Evolutionary conservation across 331 rosid genomes (phyloP).

Genomic region (Prunus yedoensis): DNA sequence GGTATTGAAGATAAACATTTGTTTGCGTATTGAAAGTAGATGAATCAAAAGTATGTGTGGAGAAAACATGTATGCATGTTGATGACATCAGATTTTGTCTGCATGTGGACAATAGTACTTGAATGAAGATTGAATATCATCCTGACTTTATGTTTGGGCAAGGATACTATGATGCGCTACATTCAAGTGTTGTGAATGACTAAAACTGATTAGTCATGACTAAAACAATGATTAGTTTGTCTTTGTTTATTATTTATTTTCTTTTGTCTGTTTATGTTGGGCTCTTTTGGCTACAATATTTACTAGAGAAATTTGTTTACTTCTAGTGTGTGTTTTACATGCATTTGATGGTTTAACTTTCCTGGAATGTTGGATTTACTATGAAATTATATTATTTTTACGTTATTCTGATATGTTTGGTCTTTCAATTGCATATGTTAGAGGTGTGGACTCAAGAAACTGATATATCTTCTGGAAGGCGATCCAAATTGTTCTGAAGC

Average conservation of each 20-base stretch:
- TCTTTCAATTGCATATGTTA: slow-evolving; percentile 35
- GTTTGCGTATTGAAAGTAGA: no score
- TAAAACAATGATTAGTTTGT: not conserved
- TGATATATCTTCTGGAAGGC: slow-evolving; percentile 96
- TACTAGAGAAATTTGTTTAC: not conserved
- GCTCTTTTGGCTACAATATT: not conserved
- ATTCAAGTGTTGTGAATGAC: not conserved
- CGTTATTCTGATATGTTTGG: slow-evolving; percentile 12
- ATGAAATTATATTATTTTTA: not conserved
- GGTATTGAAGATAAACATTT: no score
- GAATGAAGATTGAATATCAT: no score
- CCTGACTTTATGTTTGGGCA: no score
- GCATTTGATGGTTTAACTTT: not conserved
- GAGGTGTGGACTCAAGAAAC: slow-evolving; percentile 92
- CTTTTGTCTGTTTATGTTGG: not conserved
- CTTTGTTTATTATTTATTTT: not conserved
- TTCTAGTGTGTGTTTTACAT: not conserved
- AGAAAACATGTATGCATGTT: no score
- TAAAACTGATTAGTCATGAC: not conserved
- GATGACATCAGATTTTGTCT: no score
- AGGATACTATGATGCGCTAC: no score
- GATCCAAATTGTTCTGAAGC: slow-evolving; percentile 95
- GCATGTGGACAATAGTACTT: no score
- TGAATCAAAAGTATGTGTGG: no score
- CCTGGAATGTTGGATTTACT: not conserved